Evolutionary conservation across 192 early-diverging fungal species (phyloP), one percentile per base, ranked within the genome.

Genomic region (Podila minutissima): DNA sequence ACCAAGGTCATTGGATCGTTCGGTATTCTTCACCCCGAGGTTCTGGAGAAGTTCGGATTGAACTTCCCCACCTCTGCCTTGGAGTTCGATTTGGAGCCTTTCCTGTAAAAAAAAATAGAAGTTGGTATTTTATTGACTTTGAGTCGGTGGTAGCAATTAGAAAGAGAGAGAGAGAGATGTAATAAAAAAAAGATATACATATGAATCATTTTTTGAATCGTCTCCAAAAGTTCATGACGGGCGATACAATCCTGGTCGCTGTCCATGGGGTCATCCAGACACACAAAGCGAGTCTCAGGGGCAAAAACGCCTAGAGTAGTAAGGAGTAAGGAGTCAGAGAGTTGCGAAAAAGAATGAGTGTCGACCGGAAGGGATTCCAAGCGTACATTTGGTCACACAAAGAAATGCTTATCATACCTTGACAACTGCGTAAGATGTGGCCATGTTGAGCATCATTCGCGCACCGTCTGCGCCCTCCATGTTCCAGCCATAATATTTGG

Each of bases 21-120:
- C 73, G 98, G 98, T 59, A 93, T 98, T 50, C 81, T 98, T 20
- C 97, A 99, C 74, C 98, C 97, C 26, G 89, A 93, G 67, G 96
- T 98, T 3, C 77, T 98, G 67, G 86, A 85, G 63, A 92, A 92
- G 82, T 99, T 93, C 82, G 95, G 93, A 62, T 85, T 99, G 55
- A 84, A 84, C 41, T 94, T 94, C 82, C 96, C 98, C 13, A 92
- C 92, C 68, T 94, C 95, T 48, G 91, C 91, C 38, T 82, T 99
- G 69, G 98, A 99, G 87, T 91, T 99, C 83, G 95, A 96, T 85
- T 84, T 99, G 55, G 98, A 98, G 88, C 93, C 92, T 37, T 97
- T 99, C 89, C 83, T 99, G 66, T 98, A 88, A 88, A 74, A 20
- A 22, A 50, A 22, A 65, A 37, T n/a, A 37, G 9, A 53, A 20